Conservation (phyloP, 352 stramenopile genomes). For the Phytophthora capsici region DNA sequence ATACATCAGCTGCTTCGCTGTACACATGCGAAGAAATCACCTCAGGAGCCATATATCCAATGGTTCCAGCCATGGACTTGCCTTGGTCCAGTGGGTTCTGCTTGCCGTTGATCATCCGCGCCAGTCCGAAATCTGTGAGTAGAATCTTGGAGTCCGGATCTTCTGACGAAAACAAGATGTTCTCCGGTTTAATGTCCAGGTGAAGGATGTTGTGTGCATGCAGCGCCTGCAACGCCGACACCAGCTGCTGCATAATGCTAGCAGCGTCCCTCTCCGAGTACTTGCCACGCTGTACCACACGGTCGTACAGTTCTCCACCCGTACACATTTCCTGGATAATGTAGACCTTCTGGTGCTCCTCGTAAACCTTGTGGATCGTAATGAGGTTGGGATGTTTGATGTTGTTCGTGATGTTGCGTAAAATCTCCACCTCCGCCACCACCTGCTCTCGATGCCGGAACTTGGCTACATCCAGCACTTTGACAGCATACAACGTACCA, state of each 20-base stretch:
- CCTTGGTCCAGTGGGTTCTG: slow-evolving; percentile 65
- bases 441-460: slow-evolving; percentile 76
- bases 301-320: slow-evolving; percentile 80
- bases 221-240: slow-evolving; percentile 67
- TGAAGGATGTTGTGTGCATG: slow-evolving; percentile 83
- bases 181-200: slow-evolving; percentile 83
- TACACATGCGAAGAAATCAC: slow-evolving; percentile 75
- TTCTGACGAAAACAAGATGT: slow-evolving; percentile 72
- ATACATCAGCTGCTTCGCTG: slow-evolving; percentile 73
- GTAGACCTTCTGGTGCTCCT: slow-evolving; percentile 84
- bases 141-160: slow-evolving; percentile 62
- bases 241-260: slow-evolving; percentile 68
- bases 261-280: slow-evolving; percentile 74
- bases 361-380: slow-evolving; percentile 84
- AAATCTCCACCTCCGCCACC: slow-evolving; percentile 78
- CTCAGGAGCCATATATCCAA: slow-evolving; percentile 83
- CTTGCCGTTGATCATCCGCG: slow-evolving; percentile 77
- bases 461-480: slow-evolving; percentile 80
- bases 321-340: slow-evolving; percentile 79
- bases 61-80: slow-evolving; percentile 75
- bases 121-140: slow-evolving; percentile 81
- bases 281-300: slow-evolving; percentile 65
- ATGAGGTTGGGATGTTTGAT: slow-evolving; percentile 83
- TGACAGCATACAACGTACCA: slow-evolving; percentile 66
- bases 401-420: slow-evolving; percentile 83